phyloP scores from a whole-genome alignment of 805 yeast genomes.

The Ogataea kodamae region DNA sequence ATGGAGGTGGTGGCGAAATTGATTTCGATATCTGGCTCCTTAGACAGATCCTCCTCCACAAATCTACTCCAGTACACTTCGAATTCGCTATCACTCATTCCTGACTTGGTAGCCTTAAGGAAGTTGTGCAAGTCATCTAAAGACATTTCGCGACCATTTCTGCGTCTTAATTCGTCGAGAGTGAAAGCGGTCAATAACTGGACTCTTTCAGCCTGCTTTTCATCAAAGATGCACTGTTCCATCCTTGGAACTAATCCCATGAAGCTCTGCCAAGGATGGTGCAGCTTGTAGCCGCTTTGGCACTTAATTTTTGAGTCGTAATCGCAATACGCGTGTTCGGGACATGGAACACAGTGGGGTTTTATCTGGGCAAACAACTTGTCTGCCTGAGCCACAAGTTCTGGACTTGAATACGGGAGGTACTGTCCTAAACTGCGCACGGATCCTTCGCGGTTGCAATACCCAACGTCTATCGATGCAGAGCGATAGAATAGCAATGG shows the following conservation, averaged over 20 bases:
- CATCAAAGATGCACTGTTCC: slow-evolving; percentile 72
- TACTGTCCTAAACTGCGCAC: slow-evolving; percentile 11
- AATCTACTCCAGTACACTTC: slow-evolving; percentile 72
- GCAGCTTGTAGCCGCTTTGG: slow-evolving; percentile 57
- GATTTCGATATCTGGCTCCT: slow-evolving; percentile 68
- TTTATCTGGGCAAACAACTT: slow-evolving; percentile 16
- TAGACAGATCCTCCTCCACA: slow-evolving; percentile 34
- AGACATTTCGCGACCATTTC: slow-evolving; percentile 57
- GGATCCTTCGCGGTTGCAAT: slow-evolving; percentile 61
- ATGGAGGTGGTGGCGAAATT: slow-evolving; percentile 40
- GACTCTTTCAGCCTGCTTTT: slow-evolving; percentile 62
- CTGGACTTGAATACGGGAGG: slow-evolving; percentile 19
- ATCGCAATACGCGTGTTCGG: slow-evolving; percentile 74
- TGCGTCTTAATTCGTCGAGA: slow-evolving; percentile 58
- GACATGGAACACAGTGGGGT: slow-evolving; percentile 75
- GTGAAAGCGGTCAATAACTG: slow-evolving; percentile 65
- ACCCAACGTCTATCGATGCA: slow-evolving; percentile 61
- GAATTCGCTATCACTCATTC: slow-evolving; percentile 58
- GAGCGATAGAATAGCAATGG: slow-evolving; percentile 56
- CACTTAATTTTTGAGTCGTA: slow-evolving; percentile 61
- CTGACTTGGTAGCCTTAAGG: slow-evolving; percentile 55
- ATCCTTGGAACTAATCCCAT: slow-evolving; percentile 57
- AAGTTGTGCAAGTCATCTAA: slow-evolving; percentile 66
- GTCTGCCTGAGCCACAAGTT: slow-evolving; percentile 27
- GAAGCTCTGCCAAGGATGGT: slow-evolving; percentile 51